A percentile compares a stretch with the other conserved stretches of the same genome.
Conservation (phyloP, 495 filamentous ascomycete genomes). For the Penicillium ucsense region DNA sequence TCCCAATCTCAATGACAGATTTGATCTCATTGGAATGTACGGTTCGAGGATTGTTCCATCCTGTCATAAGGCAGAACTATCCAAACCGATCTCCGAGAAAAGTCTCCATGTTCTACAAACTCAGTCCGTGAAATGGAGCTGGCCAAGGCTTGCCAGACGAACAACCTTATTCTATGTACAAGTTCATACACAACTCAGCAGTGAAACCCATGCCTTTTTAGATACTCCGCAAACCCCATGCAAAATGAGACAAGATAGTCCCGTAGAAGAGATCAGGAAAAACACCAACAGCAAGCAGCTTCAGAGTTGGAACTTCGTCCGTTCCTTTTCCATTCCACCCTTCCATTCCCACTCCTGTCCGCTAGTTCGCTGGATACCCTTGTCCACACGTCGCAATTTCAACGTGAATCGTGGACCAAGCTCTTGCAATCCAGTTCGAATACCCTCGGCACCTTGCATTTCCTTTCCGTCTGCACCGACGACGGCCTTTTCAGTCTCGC, state of each 20-base stretch:
- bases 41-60: no score
- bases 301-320: conserved; percentile 85
- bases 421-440: conserved; percentile 78
- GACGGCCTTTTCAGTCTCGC: conserved; percentile 75
- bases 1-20: no score
- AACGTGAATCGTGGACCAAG: conserved; percentile 76
- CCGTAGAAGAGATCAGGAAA: neutral
- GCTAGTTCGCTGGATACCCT: conserved; percentile 69
- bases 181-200: neutral
- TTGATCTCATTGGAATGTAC: no score
- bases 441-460: conserved; percentile 69
- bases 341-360: conserved; percentile 96
- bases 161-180: neutral
- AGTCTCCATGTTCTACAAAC: conserved; percentile 2
- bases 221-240: conserved; percentile 24
- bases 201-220: conserved; percentile 12
- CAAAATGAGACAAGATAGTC: conserved; percentile 12
- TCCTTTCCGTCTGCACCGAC: conserved; percentile 80
- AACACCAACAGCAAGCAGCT: conserved; percentile 4
- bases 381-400: conserved; percentile 85
- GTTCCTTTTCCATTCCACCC: conserved; percentile 80
- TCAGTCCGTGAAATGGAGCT: no score
- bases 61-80: neutral
- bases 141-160: no score
- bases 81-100: neutral